Percentiles rank a stretch among this genome's conserved stretches.
phyloP scores from a whole-genome alignment of 768 basidiomycete species.

The Serpula lacrymans region DNA sequence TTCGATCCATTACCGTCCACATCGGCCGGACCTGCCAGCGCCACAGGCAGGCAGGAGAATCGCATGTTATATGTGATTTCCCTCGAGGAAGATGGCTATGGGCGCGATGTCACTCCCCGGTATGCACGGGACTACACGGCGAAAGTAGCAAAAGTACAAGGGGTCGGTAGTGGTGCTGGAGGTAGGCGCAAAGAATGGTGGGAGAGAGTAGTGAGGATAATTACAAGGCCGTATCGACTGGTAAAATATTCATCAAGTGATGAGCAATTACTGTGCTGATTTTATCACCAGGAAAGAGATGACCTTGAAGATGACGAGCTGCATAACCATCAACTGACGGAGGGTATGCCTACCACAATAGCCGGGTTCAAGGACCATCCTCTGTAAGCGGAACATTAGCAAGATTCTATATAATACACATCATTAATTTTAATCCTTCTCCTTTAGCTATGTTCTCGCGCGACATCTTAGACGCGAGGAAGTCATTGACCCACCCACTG shows the following conservation, averaged over 20 bases:
- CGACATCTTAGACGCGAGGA: slow-evolving; percentile 89
- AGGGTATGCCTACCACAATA: slow-evolving; percentile 91
- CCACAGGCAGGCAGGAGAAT: slow-evolving; percentile 50
- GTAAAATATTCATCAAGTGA: slow-evolving; percentile 42
- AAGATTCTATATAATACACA: slow-evolving; percentile 9
- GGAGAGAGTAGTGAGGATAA: slow-evolving; percentile 58
- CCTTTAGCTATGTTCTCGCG: slow-evolving; percentile 69
- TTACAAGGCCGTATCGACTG: slow-evolving; percentile 77
- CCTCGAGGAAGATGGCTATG: slow-evolving; percentile 92
- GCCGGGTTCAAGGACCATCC: slow-evolving; percentile 96
- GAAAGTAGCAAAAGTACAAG: slow-evolving; percentile 78
- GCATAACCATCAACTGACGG: slow-evolving; percentile 67
- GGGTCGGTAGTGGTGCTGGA: slow-evolving; percentile 43
- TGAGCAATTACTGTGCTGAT: slow-evolving; percentile 12
- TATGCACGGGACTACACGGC: slow-evolving; percentile 82
- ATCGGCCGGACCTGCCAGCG: slow-evolving; percentile 13
- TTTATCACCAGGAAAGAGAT: slow-evolving; percentile 70
- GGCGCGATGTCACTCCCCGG: slow-evolving; percentile 85
- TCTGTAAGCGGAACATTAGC: slow-evolving; percentile 47
- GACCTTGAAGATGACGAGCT: slow-evolving; percentile 92
- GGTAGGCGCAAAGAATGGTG: slow-evolving; percentile 85
- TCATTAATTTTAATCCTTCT: not conserved
- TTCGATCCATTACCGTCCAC: slow-evolving; percentile 64
- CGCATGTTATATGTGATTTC: slow-evolving; percentile 92
- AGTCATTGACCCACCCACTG: slow-evolving; percentile 74